Evolutionary conservation across 352 stramenopile species (phyloP), one percentile per base, ranked within the genome.

Genomic region (Globisporangium paddicum): DNA sequence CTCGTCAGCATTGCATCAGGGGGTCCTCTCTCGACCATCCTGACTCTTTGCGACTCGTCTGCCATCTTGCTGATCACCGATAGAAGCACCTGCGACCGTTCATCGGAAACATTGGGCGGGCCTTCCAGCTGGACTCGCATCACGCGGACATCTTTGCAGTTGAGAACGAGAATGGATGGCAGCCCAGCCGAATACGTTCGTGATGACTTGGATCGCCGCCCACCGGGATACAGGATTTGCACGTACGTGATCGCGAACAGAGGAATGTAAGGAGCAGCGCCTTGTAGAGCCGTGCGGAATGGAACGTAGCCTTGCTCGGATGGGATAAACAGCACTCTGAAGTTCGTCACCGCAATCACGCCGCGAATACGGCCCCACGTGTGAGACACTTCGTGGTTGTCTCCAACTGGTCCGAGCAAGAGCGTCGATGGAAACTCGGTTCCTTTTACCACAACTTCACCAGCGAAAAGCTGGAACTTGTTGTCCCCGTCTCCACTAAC

Each of bases 81-180:
- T 34, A 76, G 66, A 3, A 95, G 54, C 41, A 62, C 66, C 48
- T 88, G 73, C 5, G 66, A 63, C 25, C 61, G 62, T 23, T 90
- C 82, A 41, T 93, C 77, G 2, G 76, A 77, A n/a, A 79, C 61
- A 16, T 68, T 66, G 5, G 71, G 66, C 2, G 70, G 51, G 0
- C 70, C 81, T 25, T 87, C 78, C 13, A 93, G 34, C 46, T 93
- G 79, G 45, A 95, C 69, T 34, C 79, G 72, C 71, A 95, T 77
- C 23, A 76, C 60, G 3, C 85, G 77, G 4, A 90, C 71, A 59
- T 95, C 85, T 54, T 95, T 95, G 68, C 82, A 95, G n/a, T 62
- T 76, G 19, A 95, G 71, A 2, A 74, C 66, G 9, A 95, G 64
- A 25, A 87, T 73, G 2, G 74, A 82, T 18, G 78, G 58, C 62